Percentiles rank a stretch among this genome's conserved stretches.
These are phyloP conservation scores for Hippophae gyantsensis DNA, from an alignment of 306 rosid species.

Conservation along the genomic window DNA sequence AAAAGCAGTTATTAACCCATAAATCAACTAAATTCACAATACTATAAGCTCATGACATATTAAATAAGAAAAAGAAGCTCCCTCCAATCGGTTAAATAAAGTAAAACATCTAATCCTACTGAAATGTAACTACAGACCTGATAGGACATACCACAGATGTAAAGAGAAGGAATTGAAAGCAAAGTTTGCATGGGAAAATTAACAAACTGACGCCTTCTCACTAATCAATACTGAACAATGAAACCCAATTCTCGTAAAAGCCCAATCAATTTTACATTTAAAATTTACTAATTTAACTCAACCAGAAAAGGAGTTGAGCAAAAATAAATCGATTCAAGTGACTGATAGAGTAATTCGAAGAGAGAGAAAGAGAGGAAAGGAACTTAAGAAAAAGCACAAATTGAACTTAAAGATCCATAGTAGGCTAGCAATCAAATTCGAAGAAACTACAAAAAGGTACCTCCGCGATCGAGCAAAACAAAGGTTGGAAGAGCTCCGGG, in stretches of 20 bases:
- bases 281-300: too few relatives aligned
- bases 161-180: background rate
- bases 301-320: background rate
- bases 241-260: background rate
- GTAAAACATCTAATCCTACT: background rate
- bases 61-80: background rate
- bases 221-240: background rate
- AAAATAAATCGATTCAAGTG: conserved; percentile 2
- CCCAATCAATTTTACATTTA: background rate
- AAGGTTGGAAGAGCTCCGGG: conserved; percentile 90
- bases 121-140: too few relatives aligned
- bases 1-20: conserved; percentile 8
- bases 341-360: background rate
- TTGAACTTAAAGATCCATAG: background rate
- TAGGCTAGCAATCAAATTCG: conserved; percentile 7
- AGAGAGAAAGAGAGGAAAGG: background rate
- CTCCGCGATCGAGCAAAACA: conserved; percentile 92
- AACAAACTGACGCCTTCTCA: background rate
- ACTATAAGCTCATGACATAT: background rate
- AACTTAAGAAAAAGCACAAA: background rate
- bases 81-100: background rate
- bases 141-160: background rate
- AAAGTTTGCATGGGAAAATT: background rate
- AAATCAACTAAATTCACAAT: conserved; percentile 9
- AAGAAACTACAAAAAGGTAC: conserved; percentile 27